phyloP scores from a whole-genome alignment of 2,329 filamentous ascomycete genomes.

The Ceratocystis colombiana region DNA sequence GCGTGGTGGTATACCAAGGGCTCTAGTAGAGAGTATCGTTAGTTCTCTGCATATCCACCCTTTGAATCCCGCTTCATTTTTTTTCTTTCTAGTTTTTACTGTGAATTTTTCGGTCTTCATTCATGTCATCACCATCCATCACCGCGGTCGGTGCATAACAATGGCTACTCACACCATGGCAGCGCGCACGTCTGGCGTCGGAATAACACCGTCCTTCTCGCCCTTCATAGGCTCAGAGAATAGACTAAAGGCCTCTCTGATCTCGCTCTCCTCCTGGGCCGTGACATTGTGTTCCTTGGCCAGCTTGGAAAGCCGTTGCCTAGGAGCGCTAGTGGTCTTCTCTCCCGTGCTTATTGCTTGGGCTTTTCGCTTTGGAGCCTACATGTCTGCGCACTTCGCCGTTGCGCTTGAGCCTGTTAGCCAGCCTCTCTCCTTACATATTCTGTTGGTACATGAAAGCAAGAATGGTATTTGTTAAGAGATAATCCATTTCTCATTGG shows the following conservation, averaged over 20 bases:
- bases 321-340: slow-evolving; percentile 31
- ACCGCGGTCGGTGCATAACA: not conserved
- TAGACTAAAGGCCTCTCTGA: slow-evolving; percentile 77
- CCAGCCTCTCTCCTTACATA: not conserved
- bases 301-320: slow-evolving; percentile 66
- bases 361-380: slow-evolving; percentile 34
- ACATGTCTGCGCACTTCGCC: not conserved
- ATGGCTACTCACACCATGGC: slow-evolving; percentile 55
- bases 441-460: not conserved
- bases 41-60: too few species aligned
- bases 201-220: slow-evolving; percentile 62
- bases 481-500: not conserved
- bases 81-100: too few species aligned
- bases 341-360: slow-evolving; percentile 42
- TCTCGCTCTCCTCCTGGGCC: slow-evolving; percentile 76
- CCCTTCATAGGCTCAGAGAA: slow-evolving; percentile 63
- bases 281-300: slow-evolving; percentile 85
- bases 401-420: slow-evolving; percentile 3
- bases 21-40: slow-evolving; percentile 40
- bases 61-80: too few species aligned
- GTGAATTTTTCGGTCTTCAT: too few species aligned
- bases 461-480: not conserved
- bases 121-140: too few species aligned
- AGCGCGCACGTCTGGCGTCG: slow-evolving; percentile 56
- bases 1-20: slow-evolving; percentile 64